These are phyloP conservation scores for Hymenoscyphus albidus DNA, from an alignment of 2,329 filamentous ascomycete genomes.

Conservation along the genomic window DNA sequence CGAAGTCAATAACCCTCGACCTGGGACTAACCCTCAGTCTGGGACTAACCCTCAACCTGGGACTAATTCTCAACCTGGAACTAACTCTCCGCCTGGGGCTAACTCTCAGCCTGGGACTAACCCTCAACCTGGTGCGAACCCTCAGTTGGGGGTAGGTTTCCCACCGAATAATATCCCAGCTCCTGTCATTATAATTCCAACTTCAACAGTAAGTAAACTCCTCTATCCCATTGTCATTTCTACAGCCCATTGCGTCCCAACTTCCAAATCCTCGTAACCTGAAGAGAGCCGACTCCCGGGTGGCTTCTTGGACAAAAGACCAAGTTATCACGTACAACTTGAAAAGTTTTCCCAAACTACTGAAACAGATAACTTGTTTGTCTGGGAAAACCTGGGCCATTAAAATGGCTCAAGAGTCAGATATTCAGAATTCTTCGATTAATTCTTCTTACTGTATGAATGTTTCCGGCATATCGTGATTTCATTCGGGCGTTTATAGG, in stretches of 20 bases:
- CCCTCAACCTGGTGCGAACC: background rate
- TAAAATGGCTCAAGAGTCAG: no score
- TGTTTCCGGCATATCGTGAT: no score
- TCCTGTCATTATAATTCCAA: slow-evolving; percentile 5
- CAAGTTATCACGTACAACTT: no score
- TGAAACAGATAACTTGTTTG: no score
- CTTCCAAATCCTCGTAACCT: background rate
- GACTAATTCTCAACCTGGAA: background rate
- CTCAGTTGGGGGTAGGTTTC: background rate
- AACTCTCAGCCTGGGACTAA: background rate
- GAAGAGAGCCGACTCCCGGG: background rate
- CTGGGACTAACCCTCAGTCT: background rate
- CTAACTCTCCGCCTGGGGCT: background rate
- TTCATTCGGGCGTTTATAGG: no score
- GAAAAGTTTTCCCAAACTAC: no score
- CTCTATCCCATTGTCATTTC: background rate
- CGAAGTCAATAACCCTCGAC: no score
- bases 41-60: background rate
- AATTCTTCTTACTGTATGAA: no score
- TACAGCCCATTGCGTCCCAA: background rate
- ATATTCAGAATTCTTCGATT: no score
- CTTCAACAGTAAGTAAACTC: slow-evolving; percentile 5
- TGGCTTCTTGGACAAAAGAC: background rate
- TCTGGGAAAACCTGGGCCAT: no score
- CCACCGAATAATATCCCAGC: background rate